Conservation (phyloP, 371 early-diverging fungal species). For the Pancytospora philotis region DNA sequence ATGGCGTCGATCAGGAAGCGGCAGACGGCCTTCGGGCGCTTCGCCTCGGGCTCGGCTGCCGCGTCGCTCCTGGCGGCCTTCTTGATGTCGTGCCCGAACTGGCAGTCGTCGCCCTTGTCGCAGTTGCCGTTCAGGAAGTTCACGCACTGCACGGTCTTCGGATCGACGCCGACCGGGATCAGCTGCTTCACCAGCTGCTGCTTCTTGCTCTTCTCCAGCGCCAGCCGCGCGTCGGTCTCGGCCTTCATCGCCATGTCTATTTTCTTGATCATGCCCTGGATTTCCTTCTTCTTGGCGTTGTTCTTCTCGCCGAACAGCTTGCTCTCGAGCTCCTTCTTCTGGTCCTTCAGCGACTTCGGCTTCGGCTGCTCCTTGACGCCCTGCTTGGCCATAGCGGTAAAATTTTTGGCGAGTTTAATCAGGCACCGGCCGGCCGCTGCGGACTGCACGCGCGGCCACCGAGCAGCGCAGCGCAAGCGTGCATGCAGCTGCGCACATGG, state of each 20-base stretch:
- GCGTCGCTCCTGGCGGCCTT: constrained; percentile 71
- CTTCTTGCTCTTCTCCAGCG: constrained; percentile 73
- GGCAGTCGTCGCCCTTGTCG: constrained; percentile 80
- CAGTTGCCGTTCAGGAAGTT: constrained; percentile 82
- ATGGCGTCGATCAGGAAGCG: constrained; percentile 94
- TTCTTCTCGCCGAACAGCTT: constrained; percentile 94
- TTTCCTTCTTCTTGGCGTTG: constrained; percentile 77
- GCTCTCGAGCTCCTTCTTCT: constrained; percentile 76
- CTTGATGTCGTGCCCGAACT: constrained; percentile 92
- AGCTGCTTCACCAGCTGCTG: constrained; percentile 71
- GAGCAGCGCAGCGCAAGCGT: no score
- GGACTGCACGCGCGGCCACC: no score
- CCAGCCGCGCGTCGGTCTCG: constrained; percentile 65
- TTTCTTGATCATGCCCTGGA: constrained; percentile 71
- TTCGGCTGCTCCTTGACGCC: constrained; percentile 16
- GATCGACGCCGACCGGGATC: constrained; percentile 88
- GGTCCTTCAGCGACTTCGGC: constrained; percentile 62
- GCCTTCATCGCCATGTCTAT: constrained; percentile 68
- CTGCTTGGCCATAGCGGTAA: no score
- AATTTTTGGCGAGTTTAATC: no score
- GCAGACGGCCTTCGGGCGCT: constrained; percentile 74
- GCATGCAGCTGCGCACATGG: no score
- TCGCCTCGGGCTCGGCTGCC: constrained; percentile 62
- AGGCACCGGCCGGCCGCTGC: no score
- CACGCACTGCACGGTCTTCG: constrained; percentile 84